Evolutionary conservation across 2,329 filamentous ascomycete species (phyloP), one percentile per base, ranked within the genome.

Genomic region (Apiospora sp.): DNA sequence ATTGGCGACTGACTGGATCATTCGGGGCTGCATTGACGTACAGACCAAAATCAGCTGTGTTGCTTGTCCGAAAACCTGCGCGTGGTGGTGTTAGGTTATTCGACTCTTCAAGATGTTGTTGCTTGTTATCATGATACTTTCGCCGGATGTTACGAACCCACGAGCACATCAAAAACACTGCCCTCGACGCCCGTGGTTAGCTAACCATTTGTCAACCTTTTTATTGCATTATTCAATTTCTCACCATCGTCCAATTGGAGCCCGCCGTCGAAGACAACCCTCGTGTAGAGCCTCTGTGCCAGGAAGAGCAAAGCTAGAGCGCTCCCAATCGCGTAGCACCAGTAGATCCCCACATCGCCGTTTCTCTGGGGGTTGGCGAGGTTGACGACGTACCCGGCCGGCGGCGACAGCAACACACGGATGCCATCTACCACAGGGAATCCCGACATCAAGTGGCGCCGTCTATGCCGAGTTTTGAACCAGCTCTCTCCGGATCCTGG

Each of bases 371-470:
- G 81, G 54, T 83, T 76, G 2, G 79, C 78, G 51, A 83, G 80
- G 67, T 83, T 75, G 24, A 83, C 80, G 10, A 77, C 76, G 70
- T 82, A 83, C 41, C 77, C 81, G 8, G 75, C 72, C 4, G 81
- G 80, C 5, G 81, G 77, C 27, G 74, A 48, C 7, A 77, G 70
- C 16, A 80, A 67, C 14, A 76, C 76, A 24, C 73, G 75, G n/a
- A 78, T 75, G 48, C 80, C 79, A 70, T 79, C 75, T 68, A 67
- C 69, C 34, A 58, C 64, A 10, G 70, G 68, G n/a, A 70, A 71
- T 4, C 48, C 48, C 48, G 48, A 49, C 48, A 49, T 49, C n/a
- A n/a, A n/a, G n/a, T 8, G 4, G 48, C 6, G 44, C 44, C 16
- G 44, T 22, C 4, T 22, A 16, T 6, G 3, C 19, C 44, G 44